phyloP scores from a whole-genome alignment of 352 stramenopile genomes.

The Peronospora destructor region DNA sequence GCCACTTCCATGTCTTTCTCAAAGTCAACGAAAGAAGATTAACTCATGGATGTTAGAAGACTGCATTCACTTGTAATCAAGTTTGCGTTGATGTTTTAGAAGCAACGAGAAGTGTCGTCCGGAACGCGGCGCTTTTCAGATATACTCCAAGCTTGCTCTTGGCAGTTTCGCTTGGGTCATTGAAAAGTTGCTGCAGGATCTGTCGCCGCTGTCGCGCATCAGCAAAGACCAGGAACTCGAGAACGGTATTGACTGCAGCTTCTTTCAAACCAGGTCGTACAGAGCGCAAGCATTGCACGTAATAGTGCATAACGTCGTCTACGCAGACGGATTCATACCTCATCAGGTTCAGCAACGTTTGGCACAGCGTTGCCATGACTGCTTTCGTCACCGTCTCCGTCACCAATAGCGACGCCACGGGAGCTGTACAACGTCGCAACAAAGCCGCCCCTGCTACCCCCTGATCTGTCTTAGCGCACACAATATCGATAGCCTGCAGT shows the following conservation, averaged over 20 bases:
- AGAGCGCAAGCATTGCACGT: conserved; percentile 41
- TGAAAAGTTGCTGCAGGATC: conserved; percentile 61
- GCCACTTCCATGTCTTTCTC: conserved; percentile 7
- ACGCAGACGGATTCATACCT: conserved; percentile 42
- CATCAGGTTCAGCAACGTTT: conserved; percentile 58
- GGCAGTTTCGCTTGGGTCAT: conserved; percentile 68
- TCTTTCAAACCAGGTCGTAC: conserved; percentile 53
- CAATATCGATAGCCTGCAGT: conserved; percentile 38
- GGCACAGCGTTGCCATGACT: conserved; percentile 52
- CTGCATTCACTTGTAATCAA: conserved; percentile 5
- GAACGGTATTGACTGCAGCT: conserved; percentile 46
- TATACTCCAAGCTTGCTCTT: conserved; percentile 67
- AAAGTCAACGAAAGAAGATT: conserved; percentile 23
- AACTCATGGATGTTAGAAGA: conserved; percentile 7
- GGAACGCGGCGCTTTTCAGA: conserved; percentile 66
- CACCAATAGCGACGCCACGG: conserved; percentile 36
- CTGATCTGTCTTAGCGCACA: conserved; percentile 43
- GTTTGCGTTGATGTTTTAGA: conserved; percentile 11
- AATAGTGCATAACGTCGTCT: conserved; percentile 32
- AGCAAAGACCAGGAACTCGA: conserved; percentile 65
- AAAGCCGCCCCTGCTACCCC: conserved; percentile 30
- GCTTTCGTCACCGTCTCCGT: conserved; percentile 46
- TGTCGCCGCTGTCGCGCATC: conserved; percentile 35
- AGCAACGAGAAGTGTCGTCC: conserved; percentile 30
- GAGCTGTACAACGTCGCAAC: conserved; percentile 35